These are phyloP conservation scores for Lachancea dasiensis DNA, from an alignment of 805 yeast genomes.

Conservation along the genomic window DNA sequence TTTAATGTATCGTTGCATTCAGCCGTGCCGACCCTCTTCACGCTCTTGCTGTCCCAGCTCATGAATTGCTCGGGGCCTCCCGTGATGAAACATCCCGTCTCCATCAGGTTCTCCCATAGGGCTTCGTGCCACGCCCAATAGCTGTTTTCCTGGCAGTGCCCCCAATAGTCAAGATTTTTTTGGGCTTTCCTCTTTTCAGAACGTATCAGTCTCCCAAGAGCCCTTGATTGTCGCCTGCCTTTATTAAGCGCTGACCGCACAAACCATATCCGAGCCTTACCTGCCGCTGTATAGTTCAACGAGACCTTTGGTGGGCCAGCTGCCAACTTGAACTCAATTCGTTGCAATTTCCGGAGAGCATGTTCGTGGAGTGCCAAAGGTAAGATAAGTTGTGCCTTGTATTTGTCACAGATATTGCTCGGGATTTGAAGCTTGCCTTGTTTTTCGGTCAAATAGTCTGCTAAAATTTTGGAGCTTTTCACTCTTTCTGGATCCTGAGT, in stretches of 20 bases:
- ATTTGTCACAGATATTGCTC: constrained; percentile 12
- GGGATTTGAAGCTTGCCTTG: constrained; percentile 16
- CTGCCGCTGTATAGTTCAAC: constrained; percentile 22
- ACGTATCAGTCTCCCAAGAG: constrained; percentile 18
- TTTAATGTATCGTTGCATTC: neutral
- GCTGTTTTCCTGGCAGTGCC: constrained; percentile 13
- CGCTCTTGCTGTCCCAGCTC: neutral
- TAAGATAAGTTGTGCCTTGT: constrained; percentile 16
- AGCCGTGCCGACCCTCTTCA: neutral
- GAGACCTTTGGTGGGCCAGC: constrained; percentile 25
- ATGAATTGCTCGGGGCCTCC: constrained; percentile 6
- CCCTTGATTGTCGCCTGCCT: constrained; percentile 23
- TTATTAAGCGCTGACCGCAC: constrained; percentile 28
- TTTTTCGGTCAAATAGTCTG: constrained; percentile 15
- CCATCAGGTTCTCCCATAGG: constrained; percentile 26
- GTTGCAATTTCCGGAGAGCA: constrained; percentile 14
- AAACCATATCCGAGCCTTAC: constrained; percentile 27
- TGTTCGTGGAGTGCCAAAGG: constrained; percentile 28
- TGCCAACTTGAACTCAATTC: constrained; percentile 17
- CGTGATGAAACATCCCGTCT: constrained; percentile 7
- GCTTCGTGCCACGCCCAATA: constrained; percentile 30
- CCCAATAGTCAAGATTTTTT: constrained; percentile 16
- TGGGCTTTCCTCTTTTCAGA: constrained; percentile 20
- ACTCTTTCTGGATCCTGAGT: constrained; percentile 10
- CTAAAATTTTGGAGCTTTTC: constrained; percentile 15